Evolutionary conservation across 2,329 filamentous ascomycete species (phyloP).

Genomic region (Neofusicoccum sp.): DNA sequence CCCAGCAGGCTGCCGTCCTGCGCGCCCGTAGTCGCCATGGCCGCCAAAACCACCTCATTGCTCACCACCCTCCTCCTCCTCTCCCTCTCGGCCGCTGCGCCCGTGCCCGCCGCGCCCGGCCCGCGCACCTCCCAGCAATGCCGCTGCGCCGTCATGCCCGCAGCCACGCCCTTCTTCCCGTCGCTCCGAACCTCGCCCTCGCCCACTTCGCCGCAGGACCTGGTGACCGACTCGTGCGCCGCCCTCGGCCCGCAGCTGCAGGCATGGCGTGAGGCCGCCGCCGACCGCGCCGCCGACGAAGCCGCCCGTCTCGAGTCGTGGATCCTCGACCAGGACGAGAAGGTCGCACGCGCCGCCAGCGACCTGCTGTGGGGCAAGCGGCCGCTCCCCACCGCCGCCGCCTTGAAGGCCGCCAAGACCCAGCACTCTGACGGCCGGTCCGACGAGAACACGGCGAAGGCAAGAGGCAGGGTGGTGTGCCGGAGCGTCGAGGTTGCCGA

Average conservation of each 20-base stretch:
- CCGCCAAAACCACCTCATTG: background rate
- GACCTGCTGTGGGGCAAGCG: conserved; percentile 17
- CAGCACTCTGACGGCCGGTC: background rate
- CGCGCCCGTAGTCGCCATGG: background rate
- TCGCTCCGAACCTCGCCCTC: background rate
- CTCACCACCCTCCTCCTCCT: conserved; percentile 5
- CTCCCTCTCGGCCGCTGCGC: conserved; percentile 8
- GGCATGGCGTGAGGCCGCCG: conserved; percentile 8
- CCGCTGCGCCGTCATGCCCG: conserved; percentile 15
- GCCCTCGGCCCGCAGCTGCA: conserved; percentile 15
- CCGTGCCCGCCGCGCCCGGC: background rate
- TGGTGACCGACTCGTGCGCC: conserved; percentile 11
- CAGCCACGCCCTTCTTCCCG: conserved; percentile 15
- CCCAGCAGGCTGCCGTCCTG: background rate
- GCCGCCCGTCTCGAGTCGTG: conserved; percentile 4
- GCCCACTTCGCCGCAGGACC: background rate
- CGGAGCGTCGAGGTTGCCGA: conserved; percentile 15
- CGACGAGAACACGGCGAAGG: background rate
- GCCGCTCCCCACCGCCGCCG: conserved; percentile 4
- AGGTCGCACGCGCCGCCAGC: background rate
- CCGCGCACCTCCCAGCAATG: conserved; percentile 8
- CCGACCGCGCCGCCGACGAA: background rate
- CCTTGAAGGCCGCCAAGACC: background rate
- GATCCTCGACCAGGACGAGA: conserved; percentile 4
- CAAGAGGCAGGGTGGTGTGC: conserved; percentile 7